A percentile compares a stretch with the other conserved stretches of the same genome.
phyloP scores from a whole-genome alignment of 805 yeast species.

The Ogataea neopini region DNA sequence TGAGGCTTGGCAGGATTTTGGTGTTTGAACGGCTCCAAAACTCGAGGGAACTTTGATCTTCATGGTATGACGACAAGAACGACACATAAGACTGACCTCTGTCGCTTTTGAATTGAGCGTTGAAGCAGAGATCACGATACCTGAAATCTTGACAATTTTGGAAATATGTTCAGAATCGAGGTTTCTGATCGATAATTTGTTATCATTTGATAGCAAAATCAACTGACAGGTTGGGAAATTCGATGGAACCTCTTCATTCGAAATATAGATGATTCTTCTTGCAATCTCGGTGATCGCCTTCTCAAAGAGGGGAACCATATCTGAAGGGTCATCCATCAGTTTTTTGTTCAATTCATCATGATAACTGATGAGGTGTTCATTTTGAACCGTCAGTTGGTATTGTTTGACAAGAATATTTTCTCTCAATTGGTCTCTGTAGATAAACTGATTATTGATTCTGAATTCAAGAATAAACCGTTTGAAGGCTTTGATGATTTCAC shows the following conservation, averaged over 20 bases:
- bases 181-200: constrained; percentile 72
- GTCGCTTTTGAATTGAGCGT: constrained; percentile 88
- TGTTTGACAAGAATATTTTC: constrained; percentile 80
- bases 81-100: constrained; percentile 78
- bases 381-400: constrained; percentile 70
- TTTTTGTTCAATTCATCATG: constrained; percentile 87
- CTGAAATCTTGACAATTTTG: constrained; percentile 86
- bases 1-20: constrained; percentile 63
- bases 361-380: constrained; percentile 83
- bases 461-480: constrained; percentile 82
- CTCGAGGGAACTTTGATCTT: constrained; percentile 62
- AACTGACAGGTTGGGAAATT: constrained; percentile 83
- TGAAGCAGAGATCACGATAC: constrained; percentile 89
- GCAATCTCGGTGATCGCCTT: constrained; percentile 84
- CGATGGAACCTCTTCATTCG: constrained; percentile 50
- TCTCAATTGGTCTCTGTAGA: constrained; percentile 88
- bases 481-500: constrained; percentile 75
- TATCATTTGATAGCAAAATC: constrained; percentile 70
- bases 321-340: constrained; percentile 83
- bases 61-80: constrained; percentile 81
- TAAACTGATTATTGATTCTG: constrained; percentile 76
- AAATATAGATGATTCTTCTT: constrained; percentile 58
- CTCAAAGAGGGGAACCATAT: constrained; percentile 84
- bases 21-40: constrained; percentile 69
- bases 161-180: constrained; percentile 86